Percentiles rank a stretch among this genome's conserved stretches.
phyloP scores from a whole-genome alignment of 164 flowering plant genomes.

The Platanus orientalis region DNA sequence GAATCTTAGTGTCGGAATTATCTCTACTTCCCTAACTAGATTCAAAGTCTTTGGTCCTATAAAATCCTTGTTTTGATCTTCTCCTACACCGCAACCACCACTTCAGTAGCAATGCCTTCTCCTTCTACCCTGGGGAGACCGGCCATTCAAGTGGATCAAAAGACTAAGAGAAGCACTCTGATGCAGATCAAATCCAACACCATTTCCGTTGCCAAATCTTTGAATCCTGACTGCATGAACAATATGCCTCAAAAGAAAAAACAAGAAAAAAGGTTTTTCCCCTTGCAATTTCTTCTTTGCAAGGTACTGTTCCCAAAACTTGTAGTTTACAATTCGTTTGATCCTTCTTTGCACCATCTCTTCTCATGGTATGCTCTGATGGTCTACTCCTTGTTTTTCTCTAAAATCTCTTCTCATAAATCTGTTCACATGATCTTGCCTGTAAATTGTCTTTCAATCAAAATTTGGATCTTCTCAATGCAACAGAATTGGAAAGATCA shows the following conservation, averaged over 20 bases:
- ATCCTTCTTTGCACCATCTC: conserved; percentile 98
- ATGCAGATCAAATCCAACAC: conserved; percentile 96
- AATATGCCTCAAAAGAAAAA: conserved; percentile 63
- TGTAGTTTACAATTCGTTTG: conserved; percentile 97
- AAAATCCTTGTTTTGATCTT: too few species aligned
- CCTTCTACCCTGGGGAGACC: conserved; percentile 40
- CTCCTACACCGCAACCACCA: conserved; percentile 31
- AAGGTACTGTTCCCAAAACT: conserved; percentile 93
- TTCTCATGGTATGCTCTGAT: conserved; percentile 70
- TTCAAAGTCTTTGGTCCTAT: too few species aligned
- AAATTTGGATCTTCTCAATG: too few species aligned
- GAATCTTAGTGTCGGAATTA: too few species aligned
- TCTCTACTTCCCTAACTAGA: too few species aligned
- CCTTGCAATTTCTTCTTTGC: conserved; percentile 61
- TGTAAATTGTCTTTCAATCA: too few species aligned
- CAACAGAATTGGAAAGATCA: too few species aligned
- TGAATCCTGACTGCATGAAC: conserved; percentile 57
- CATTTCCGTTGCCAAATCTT: conserved; percentile 82
- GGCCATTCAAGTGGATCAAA: conserved; percentile 44
- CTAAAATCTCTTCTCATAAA: too few species aligned
- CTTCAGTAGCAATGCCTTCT: conserved; percentile 18
- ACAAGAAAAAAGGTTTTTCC: conserved; percentile 48
- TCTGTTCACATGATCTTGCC: background rate
- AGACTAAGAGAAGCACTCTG: conserved; percentile 53
- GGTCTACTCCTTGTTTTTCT: background rate